Percentiles rank a stretch among this genome's conserved stretches.
These are phyloP conservation scores for Citrullus amarus DNA, from an alignment of 306 rosid genomes.

Conservation along the genomic window DNA sequence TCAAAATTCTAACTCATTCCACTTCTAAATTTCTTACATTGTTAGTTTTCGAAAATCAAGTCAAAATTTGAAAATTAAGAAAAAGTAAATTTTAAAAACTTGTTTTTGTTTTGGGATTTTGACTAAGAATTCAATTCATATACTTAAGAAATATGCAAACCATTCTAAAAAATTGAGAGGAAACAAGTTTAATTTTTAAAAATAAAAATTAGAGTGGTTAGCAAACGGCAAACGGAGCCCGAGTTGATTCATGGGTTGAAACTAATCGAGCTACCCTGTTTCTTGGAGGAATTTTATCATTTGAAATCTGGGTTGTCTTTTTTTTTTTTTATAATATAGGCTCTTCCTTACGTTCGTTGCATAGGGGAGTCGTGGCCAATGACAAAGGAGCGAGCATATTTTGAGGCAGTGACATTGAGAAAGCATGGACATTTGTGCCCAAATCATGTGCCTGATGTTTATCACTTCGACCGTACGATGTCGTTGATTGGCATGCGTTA, in stretches of 20 bases:
- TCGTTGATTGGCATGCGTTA: constrained; percentile 83
- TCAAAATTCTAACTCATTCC: too few relatives aligned
- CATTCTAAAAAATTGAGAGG: too few relatives aligned
- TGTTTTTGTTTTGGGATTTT: too few relatives aligned
- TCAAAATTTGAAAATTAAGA: too few relatives aligned
- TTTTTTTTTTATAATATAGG: constrained; percentile 24
- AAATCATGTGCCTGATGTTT: constrained; percentile 64
- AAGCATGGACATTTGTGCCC: constrained; percentile 36
- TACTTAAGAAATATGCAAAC: too few relatives aligned
- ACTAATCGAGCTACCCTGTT: neutral
- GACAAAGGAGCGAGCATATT: constrained; percentile 86
- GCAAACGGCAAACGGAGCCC: too few relatives aligned
- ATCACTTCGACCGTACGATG: constrained; percentile 79
- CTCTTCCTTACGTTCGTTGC: constrained; percentile 73
- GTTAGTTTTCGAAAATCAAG: too few relatives aligned
- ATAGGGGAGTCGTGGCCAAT: constrained; percentile 95
- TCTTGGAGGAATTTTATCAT: neutral
- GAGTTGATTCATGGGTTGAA: neutral
- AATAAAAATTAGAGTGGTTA: too few relatives aligned
- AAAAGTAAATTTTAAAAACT: too few relatives aligned
- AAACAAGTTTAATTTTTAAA: too few relatives aligned
- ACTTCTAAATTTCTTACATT: too few relatives aligned
- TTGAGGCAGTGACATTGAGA: constrained; percentile 51
- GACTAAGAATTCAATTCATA: too few relatives aligned
- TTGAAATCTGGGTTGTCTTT: neutral